Conservation (phyloP, 305 asterid species). For the Nicotiana rustica region DNA sequence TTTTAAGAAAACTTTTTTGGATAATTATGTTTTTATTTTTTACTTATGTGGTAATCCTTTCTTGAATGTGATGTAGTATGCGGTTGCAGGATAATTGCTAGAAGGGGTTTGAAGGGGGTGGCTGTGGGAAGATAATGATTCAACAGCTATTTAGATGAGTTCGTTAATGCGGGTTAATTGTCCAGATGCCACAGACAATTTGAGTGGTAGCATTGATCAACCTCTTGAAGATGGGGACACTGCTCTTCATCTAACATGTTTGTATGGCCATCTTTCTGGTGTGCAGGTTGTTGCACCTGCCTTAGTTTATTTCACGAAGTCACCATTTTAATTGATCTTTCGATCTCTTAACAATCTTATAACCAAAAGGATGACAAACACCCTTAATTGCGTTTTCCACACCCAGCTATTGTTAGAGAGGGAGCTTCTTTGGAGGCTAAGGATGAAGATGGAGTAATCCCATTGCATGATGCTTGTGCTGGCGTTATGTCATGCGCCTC, state of each 20-base stretch:
- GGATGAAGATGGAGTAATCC: constrained; percentile 93
- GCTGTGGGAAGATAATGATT: not conserved
- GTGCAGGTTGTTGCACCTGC: constrained; percentile 64
- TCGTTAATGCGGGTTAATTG: not conserved
- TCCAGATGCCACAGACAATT: constrained; percentile 55
- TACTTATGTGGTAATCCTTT: not conserved
- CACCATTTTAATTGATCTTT: not conserved
- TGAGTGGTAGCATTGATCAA: constrained; percentile 74
- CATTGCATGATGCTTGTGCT: constrained; percentile 98
- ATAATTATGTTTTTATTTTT: not conserved
- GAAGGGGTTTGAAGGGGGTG: too few relatives aligned
- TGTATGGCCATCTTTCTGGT: constrained; percentile 80
- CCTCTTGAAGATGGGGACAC: constrained; percentile 96
- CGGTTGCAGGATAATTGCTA: not conserved
- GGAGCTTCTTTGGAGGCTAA: constrained; percentile 84
- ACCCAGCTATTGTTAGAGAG: constrained; percentile 80
- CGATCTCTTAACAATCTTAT: not conserved
- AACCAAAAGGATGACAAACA: not conserved
- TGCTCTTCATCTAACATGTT: constrained; percentile 89
- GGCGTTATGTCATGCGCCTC: constrained; percentile 58
- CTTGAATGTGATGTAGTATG: constrained; percentile 8
- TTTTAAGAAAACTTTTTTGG: not conserved
- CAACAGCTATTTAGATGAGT: not conserved
- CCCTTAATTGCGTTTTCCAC: not conserved
- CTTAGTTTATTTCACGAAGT: not conserved